phyloP scores from a whole-genome alignment of 2,329 filamentous ascomycete genomes.

The Lojkania enalia region DNA sequence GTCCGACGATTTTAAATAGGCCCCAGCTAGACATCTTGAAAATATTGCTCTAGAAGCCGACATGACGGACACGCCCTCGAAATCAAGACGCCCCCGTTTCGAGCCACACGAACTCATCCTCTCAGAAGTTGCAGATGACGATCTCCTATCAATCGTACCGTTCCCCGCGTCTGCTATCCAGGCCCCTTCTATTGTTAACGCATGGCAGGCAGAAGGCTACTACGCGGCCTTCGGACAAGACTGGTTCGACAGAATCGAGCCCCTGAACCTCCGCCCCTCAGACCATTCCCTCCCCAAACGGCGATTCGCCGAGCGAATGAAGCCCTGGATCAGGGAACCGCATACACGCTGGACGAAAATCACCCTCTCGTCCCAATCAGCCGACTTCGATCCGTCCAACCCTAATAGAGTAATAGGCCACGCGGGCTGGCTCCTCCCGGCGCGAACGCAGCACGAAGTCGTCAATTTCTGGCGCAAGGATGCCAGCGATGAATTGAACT shows the following conservation, averaged over 20 bases:
- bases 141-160: neutral
- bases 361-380: slow-evolving; percentile 5
- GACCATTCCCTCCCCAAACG: neutral
- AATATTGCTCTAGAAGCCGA: too few species aligned
- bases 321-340: slow-evolving; percentile 14
- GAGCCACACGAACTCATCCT: neutral
- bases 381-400: slow-evolving; percentile 5
- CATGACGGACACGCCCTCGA: neutral
- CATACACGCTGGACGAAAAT: slow-evolving; percentile 11
- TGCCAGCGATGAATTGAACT: slow-evolving; percentile 12
- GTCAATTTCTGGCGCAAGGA: slow-evolving; percentile 14
- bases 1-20: too few species aligned
- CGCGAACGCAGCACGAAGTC: slow-evolving; percentile 6
- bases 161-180: neutral
- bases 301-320: slow-evolving; percentile 14
- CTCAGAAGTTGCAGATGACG: neutral
- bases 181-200: neutral
- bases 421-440: slow-evolving; percentile 14
- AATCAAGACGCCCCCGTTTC: neutral
- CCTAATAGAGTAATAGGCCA: slow-evolving; percentile 16
- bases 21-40: too few species aligned
- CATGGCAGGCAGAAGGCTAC: slow-evolving; percentile 15
- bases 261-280: slow-evolving; percentile 5
- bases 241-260: slow-evolving; percentile 11
- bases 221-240: slow-evolving; percentile 9